Percentiles rank a stretch among this genome's conserved stretches.
These are phyloP conservation scores for Myriosclerotinia scirpicola DNA, from an alignment of 2,329 filamentous ascomycete species.

Conservation along the genomic window DNA sequence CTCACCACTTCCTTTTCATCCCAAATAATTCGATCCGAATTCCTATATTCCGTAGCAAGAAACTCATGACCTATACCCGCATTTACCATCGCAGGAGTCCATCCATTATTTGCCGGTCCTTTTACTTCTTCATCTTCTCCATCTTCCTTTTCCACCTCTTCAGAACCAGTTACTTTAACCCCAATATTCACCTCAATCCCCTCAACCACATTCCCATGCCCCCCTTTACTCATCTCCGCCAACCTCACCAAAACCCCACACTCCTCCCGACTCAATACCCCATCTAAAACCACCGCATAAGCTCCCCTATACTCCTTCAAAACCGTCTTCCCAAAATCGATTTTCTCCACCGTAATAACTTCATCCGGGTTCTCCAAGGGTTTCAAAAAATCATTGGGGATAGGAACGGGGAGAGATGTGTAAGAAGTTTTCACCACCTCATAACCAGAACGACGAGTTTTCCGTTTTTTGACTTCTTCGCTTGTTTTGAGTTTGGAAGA, in stretches of 20 bases:
- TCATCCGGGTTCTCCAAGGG: constrained; percentile 45
- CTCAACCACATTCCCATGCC: background rate
- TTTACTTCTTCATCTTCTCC: background rate
- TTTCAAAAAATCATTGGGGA: constrained; percentile 51
- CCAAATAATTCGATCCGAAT: constrained; percentile 77
- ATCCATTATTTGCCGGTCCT: constrained; percentile 7
- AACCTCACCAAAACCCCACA: constrained; percentile 2
- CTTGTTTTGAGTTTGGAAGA: background rate
- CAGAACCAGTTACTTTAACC: background rate
- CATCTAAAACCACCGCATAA: constrained; percentile 63
- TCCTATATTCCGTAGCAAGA: constrained; percentile 57
- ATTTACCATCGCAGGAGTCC: constrained; percentile 25
- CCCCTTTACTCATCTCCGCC: constrained; percentile 21
- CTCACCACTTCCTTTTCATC: constrained; percentile 62
- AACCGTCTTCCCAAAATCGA: constrained; percentile 54
- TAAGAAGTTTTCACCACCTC: constrained; percentile 36
- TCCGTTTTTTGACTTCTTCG: background rate
- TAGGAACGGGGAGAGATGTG: constrained; percentile 42
- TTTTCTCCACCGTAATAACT: constrained; percentile 42
- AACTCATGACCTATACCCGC: constrained; percentile 61
- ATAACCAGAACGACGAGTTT: background rate
- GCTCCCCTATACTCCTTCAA: constrained; percentile 54
- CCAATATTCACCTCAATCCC: background rate
- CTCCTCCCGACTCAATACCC: constrained; percentile 12
- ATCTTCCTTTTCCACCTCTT: background rate